A percentile compares a stretch with the other conserved stretches of the same genome.
Evolutionary conservation across 202 grass and related monocot species (phyloP).

Genomic region (Hordeum pubiflorum): DNA sequence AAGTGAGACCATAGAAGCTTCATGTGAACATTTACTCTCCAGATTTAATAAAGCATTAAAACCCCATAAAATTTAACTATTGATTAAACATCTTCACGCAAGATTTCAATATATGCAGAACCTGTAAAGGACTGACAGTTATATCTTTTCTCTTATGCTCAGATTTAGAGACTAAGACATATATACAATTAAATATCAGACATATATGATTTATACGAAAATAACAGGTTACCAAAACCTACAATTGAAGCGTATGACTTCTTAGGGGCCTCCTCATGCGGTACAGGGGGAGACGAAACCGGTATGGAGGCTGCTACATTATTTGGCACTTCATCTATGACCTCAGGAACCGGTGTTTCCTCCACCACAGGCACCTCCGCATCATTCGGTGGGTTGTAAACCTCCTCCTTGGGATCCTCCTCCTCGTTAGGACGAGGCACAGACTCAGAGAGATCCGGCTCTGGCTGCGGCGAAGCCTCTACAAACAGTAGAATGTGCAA

Average conservation of each 20-base stretch:
- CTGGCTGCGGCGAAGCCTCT: conserved; percentile 28
- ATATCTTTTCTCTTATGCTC: neutral
- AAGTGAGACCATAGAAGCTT: neutral
- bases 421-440: conserved; percentile 10
- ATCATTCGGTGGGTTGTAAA: conserved; percentile 41
- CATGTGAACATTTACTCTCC: neutral
- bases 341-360: conserved; percentile 45
- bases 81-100: neutral
- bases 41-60: neutral
- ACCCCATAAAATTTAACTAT: neutral
- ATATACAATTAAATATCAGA: neutral
- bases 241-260: conserved; percentile 98
- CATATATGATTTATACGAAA: neutral
- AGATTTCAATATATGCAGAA: neutral
- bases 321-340: conserved; percentile 51
- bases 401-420: conserved; percentile 35
- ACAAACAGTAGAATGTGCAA: neutral
- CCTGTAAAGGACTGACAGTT: neutral
- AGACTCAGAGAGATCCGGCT: conserved; percentile 23
- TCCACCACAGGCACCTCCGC: conserved; percentile 38
- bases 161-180: neutral
- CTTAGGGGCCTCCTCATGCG: conserved; percentile 57
- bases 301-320: conserved; percentile 13
- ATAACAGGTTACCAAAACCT: conserved; percentile 19
- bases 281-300: neutral